Evolutionary conservation across 148 eudicot species (phyloP), one percentile per base, ranked within the genome.

Genomic region (Fagopyrum esculentum): DNA sequence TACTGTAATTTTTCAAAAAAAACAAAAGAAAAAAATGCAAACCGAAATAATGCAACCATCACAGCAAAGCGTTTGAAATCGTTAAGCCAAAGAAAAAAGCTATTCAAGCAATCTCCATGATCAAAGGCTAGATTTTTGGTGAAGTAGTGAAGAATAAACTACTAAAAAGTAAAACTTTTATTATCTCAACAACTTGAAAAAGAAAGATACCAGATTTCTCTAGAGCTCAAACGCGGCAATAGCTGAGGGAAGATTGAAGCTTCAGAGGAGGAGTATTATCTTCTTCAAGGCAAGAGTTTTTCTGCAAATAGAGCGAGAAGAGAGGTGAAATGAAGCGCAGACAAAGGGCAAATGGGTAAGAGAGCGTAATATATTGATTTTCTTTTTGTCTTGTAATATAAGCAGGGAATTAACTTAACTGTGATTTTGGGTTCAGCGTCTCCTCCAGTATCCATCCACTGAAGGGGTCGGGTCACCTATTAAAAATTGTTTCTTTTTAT

Each of bases 51-150:
- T 30, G 40, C 69, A 63, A 30, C 69, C 69, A 63, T 44, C 69
- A 63, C 69, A 30, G 45, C 69, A 63, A 63, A 30, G 69, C 16
- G 6, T 63, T 63, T 63, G 69, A 60, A 9, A 26, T 35, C 66
- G 66, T 60, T 60, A 60, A 29, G 69, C 43, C 15, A 57, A 57
- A 57, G 29, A 26, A 61, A 16, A 61, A 40, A 19, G 26, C 10
- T 6, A 2, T 22, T 22, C 30, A 30, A 63, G 69, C 69, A 63
- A 66, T 66, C 71, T 66, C 71, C 71, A 66, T 66, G 9, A 66
- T 12, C 46, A 43, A 66, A 66, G 46, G 71, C 46, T 66, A 66
- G 71, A 66, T 61, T 61, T 43, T 61, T 61, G 68, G 13, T 61
- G 68, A 61, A 43, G 43, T 26, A 61, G 68, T 61, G 68, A 61